Evolutionary conservation across 768 basidiomycete genomes (phyloP), one percentile per base, ranked within the genome.

Genomic region (Dentipellis sp.): DNA sequence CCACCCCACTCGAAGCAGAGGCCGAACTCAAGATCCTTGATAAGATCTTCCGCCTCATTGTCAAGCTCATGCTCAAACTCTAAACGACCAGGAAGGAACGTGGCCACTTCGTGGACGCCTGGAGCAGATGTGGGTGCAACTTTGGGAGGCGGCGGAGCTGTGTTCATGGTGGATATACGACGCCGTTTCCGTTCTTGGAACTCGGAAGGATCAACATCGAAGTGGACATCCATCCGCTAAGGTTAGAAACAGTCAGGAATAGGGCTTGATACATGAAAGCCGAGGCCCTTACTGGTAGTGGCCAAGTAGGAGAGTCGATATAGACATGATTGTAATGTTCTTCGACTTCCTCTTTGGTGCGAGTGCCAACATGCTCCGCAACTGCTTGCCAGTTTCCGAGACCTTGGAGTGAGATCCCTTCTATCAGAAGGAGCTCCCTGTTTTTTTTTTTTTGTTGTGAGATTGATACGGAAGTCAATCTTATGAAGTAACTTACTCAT

Each of bases 61-160:
- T 97, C 94, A 4, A 92, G 73, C 69, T 99, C 95, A 63, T 94
- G 94, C 66, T 99, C 95, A 67, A 99, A 99, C 69, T 99, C 95
- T 37, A 99, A 78, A n/a, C 95, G 85, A 14, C 95, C 95, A 9
- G 95, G 95, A 66, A 99, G 86, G 72, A 87, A 98, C 0, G 87
- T 88, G 14, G 87, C 83, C 40, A 98, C 79, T 72, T 99, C 95
- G 68, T 97, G 95, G 14, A 91, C 83, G 4, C 83, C 91, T 3
- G 95, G 95, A 0, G 87, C 83, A 6, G 95, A 98, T 6, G 88
- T 91, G 4, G 94, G 88, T 1, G 88, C 78, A 2, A 83, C 76
- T 66, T 91, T 91, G 34, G 85, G 80, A 48, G 82, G 74, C 14
- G 81, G 74, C 7, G 75, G 75, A 5, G 71, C 72, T 48, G 75